These are phyloP conservation scores for Tricholoma saponaceum DNA, from an alignment of 768 basidiomycete species.

Conservation along the genomic window DNA sequence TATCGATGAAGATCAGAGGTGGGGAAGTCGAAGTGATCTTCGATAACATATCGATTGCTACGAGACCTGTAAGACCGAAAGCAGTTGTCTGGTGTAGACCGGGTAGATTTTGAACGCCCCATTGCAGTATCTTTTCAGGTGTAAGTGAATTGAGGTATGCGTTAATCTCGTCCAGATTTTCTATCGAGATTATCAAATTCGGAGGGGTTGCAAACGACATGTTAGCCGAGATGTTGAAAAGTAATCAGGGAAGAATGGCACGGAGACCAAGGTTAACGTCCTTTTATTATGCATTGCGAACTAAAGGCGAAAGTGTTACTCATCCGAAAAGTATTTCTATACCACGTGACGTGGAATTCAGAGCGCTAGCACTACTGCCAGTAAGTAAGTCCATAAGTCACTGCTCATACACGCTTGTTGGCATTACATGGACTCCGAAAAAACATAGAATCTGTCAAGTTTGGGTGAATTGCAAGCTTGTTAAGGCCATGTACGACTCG, in stretches of 20 bases:
- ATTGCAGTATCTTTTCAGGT: conserved; percentile 81
- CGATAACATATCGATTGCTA: conserved; percentile 91
- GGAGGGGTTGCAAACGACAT: conserved; percentile 35
- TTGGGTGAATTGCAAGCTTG: too few species aligned
- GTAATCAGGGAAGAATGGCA: conserved; percentile 2
- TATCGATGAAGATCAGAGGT: conserved; percentile 95
- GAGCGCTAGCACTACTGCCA: too few species aligned
- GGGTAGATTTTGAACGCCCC: conserved; percentile 80
- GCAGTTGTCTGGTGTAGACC: conserved; percentile 91
- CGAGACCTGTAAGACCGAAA: conserved; percentile 92
- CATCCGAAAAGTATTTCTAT: not conserved
- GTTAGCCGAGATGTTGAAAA: conserved; percentile 2
- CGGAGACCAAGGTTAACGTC: conserved; percentile 2
- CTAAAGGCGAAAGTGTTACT: conserved; percentile 7
- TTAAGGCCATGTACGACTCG: too few species aligned
- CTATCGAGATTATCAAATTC: conserved; percentile 51
- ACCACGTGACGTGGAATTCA: conserved; percentile 13
- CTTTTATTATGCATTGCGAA: conserved; percentile 5
- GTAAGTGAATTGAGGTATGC: conserved; percentile 62
- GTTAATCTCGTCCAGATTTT: conserved; percentile 68
- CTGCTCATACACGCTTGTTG: too few species aligned
- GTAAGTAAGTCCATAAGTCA: too few species aligned
- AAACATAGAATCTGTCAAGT: too few species aligned
- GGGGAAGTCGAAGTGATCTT: conserved; percentile 66
- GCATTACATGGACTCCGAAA: too few species aligned